These are phyloP conservation scores for Penicillium janthinellum DNA, from an alignment of 2,329 filamentous ascomycete species.

Conservation along the genomic window DNA sequence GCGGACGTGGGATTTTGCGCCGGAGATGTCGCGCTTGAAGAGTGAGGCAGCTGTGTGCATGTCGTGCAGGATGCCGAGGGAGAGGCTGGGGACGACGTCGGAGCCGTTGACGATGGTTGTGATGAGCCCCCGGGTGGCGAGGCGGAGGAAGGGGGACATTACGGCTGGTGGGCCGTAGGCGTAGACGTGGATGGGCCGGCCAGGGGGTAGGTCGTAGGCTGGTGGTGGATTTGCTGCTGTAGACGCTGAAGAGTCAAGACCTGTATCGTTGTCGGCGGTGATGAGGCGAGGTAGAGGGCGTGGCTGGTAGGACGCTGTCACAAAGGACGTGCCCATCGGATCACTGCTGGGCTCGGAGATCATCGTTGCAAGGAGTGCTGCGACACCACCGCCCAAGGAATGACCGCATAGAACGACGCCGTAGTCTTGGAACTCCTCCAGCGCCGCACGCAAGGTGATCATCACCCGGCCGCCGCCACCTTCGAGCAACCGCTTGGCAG, in stretches of 20 bases:
- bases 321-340: conserved; percentile 58
- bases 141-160: conserved; percentile 69
- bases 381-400: conserved; percentile 70
- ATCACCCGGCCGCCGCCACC: conserved; percentile 69
- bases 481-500: conserved; percentile 67
- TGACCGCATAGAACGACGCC: conserved; percentile 70
- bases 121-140: conserved; percentile 71
- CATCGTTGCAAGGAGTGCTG: conserved; percentile 70
- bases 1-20: conserved; percentile 67
- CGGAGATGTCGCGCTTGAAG: conserved; percentile 71
- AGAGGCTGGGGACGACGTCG: conserved; percentile 73
- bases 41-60: conserved; percentile 71
- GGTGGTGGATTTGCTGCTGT: conserved; percentile 12
- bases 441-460: conserved; percentile 64
- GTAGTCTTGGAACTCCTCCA: conserved; percentile 69
- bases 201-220: conserved; percentile 60
- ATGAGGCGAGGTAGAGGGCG: conserved; percentile 45
- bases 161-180: conserved; percentile 75
- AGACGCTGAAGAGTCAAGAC: conserved; percentile 20
- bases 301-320: conserved; percentile 55
- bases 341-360: conserved; percentile 62
- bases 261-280: conserved; percentile 26
- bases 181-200: conserved; percentile 75
- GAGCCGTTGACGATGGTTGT: conserved; percentile 73
- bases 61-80: conserved; percentile 72